Conservation (phyloP, 2,329 filamentous ascomycete species). For the Colletotrichum sp. region DNA sequence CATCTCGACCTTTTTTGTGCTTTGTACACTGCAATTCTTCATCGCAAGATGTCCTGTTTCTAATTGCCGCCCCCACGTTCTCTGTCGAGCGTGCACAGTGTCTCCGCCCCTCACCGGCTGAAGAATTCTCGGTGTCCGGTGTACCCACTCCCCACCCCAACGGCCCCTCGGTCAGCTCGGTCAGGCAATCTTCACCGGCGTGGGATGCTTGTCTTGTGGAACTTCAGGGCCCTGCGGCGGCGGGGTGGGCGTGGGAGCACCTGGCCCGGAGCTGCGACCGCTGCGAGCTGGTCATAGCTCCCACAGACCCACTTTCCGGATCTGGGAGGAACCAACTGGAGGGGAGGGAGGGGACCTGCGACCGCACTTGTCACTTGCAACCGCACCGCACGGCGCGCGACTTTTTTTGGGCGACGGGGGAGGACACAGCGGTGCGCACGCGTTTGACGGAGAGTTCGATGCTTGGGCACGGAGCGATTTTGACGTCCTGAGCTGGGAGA, state of each 20-base stretch:
- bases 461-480: neutral
- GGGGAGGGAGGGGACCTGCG: neutral
- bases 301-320: slow-evolving; percentile 11
- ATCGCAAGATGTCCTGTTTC: too few species aligned
- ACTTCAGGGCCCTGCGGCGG: neutral
- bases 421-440: neutral
- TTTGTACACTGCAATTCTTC: too few species aligned
- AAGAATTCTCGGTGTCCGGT: neutral
- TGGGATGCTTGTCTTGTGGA: neutral
- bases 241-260: neutral
- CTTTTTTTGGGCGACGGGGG: neutral
- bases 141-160: neutral
- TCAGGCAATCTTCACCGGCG: neutral
- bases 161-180: neutral
- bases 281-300: slow-evolving; percentile 16
- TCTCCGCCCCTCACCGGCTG: neutral
- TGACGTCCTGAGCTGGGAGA: neutral
- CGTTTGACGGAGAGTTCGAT: neutral
- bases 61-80: too few species aligned
- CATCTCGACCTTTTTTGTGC: neutral
- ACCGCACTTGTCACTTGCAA: neutral
- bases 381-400: neutral
- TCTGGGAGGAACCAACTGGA: slow-evolving; percentile 3
- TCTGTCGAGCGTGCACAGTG: too few species aligned
- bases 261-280: neutral